Percentiles rank a stretch among this genome's conserved stretches.
Evolutionary conservation across 2,329 filamentous ascomycete species (phyloP).

Genomic region (Ophioceras dolichostomum): DNA sequence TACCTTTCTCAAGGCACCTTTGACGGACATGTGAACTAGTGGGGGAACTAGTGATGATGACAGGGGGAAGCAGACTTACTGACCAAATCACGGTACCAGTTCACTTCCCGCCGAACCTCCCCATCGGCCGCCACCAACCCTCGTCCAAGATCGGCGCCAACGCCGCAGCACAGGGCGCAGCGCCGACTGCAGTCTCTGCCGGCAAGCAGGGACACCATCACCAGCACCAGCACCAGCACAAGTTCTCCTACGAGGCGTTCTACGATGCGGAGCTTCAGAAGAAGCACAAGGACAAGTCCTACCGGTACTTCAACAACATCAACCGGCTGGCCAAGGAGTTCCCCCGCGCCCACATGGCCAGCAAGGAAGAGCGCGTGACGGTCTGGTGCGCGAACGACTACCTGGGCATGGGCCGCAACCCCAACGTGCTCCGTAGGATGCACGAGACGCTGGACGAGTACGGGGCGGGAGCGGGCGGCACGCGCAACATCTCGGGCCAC

Average conservation of each 20-base stretch:
- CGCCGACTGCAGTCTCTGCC: too few species aligned
- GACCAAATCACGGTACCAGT: slow-evolving; percentile 17
- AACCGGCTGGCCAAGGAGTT: slow-evolving; percentile 96
- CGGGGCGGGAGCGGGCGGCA: slow-evolving; percentile 88
- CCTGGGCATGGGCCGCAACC: slow-evolving; percentile 91
- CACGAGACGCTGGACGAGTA: slow-evolving; percentile 91
- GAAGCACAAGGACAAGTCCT: slow-evolving; percentile 99
- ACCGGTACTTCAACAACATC: slow-evolving; percentile 99
- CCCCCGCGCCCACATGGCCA: slow-evolving; percentile 82
- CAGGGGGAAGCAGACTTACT: too few species aligned
- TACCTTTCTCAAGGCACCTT: too few species aligned
- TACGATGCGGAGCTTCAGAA: slow-evolving; percentile 85
- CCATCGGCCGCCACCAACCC: background rate
- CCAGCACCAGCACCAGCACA: too few species aligned
- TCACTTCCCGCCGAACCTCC: slow-evolving; percentile 20
- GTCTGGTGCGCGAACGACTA: slow-evolving; percentile 99
- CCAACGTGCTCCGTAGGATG: slow-evolving; percentile 78
- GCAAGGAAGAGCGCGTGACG: slow-evolving; percentile 73
- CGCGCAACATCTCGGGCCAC: slow-evolving; percentile 94
- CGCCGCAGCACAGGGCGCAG: too few species aligned
- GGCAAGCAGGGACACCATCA: too few species aligned
- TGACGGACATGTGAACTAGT: too few species aligned
- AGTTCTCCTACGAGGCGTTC: slow-evolving; percentile 86
- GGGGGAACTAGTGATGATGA: too few species aligned
- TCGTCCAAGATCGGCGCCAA: too few species aligned